phyloP scores from a whole-genome alignment of 108 stramenopile species.

The Chaetoceros tenuissimus region DNA sequence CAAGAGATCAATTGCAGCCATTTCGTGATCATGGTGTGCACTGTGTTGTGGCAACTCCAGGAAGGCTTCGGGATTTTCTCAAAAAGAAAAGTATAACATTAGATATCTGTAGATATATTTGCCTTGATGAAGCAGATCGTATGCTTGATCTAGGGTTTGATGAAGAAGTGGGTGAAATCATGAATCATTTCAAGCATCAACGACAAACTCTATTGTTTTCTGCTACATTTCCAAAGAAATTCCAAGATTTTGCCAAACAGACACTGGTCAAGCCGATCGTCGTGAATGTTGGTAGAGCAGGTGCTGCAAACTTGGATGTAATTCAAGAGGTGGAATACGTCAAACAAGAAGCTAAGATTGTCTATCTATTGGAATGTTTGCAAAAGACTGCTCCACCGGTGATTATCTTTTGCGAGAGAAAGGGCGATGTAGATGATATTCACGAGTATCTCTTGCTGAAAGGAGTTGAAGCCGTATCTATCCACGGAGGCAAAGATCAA shows the following conservation, averaged over 20 bases:
- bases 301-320: conserved; percentile 98
- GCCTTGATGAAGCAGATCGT: conserved; percentile 97
- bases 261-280: conserved; percentile 92
- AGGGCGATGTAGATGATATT: conserved; percentile 97
- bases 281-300: conserved; percentile 97
- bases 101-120: conserved; percentile 87
- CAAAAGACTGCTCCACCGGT: conserved; percentile 99
- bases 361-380: conserved; percentile 92
- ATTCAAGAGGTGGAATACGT: conserved; percentile 99
- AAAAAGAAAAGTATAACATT: conserved; percentile 80
- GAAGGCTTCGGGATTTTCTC: conserved; percentile 87
- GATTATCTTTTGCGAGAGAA: conserved; percentile 94
- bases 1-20: conserved; percentile 72
- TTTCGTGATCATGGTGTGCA: conserved; percentile 77
- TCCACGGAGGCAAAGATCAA: conserved; percentile 99
- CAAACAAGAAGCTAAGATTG: conserved; percentile 96
- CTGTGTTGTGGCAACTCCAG: conserved; percentile 94
- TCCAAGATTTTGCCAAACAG: conserved; percentile 96
- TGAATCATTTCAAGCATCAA: conserved; percentile 96
- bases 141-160: conserved; percentile 98
- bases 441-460: conserved; percentile 97
- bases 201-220: conserved; percentile 95
- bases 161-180: conserved; percentile 94
- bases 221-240: conserved; percentile 98
- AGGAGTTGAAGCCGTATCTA: conserved; percentile 95